Evolutionary conservation across 2,329 filamentous ascomycete species (phyloP).

Genomic region (Monosporascus sp.): DNA sequence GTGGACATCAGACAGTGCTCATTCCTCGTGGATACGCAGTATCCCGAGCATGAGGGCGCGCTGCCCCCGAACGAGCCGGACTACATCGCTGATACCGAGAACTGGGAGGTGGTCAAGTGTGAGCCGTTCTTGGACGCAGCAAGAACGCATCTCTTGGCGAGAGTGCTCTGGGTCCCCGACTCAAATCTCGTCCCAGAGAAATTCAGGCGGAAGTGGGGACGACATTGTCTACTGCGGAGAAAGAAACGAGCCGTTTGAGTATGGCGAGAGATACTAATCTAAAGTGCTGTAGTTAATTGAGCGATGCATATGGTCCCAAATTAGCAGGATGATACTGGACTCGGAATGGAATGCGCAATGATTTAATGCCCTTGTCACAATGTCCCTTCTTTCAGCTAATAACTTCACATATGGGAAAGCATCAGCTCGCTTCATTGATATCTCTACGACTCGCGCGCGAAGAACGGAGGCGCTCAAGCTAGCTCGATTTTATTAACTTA

Average conservation of each 20-base stretch:
- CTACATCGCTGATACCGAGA: slow-evolving; percentile 66
- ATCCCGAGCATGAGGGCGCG: slow-evolving; percentile 48
- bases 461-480: too few species aligned
- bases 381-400: too few species aligned
- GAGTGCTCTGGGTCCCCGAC: slow-evolving; percentile 79
- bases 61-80: slow-evolving; percentile 70
- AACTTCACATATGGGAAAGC: too few species aligned
- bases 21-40: slow-evolving; percentile 84
- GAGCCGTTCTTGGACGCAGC: slow-evolving; percentile 74
- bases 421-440: too few species aligned
- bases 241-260: slow-evolving; percentile 24
- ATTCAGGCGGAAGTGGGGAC: slow-evolving; percentile 74
- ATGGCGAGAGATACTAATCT: too few species aligned
- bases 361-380: too few species aligned
- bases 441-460: too few species aligned
- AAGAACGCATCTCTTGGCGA: slow-evolving; percentile 65
- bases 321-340: too few species aligned
- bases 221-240: slow-evolving; percentile 75
- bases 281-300: too few species aligned
- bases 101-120: slow-evolving; percentile 76
- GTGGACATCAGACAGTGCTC: slow-evolving; percentile 69
- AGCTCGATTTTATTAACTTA: too few species aligned
- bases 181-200: slow-evolving; percentile 61
- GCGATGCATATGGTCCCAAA: too few species aligned
- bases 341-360: too few species aligned